Conservation (phyloP, 192 early-diverging fungal species). For the Podila epigama region DNA sequence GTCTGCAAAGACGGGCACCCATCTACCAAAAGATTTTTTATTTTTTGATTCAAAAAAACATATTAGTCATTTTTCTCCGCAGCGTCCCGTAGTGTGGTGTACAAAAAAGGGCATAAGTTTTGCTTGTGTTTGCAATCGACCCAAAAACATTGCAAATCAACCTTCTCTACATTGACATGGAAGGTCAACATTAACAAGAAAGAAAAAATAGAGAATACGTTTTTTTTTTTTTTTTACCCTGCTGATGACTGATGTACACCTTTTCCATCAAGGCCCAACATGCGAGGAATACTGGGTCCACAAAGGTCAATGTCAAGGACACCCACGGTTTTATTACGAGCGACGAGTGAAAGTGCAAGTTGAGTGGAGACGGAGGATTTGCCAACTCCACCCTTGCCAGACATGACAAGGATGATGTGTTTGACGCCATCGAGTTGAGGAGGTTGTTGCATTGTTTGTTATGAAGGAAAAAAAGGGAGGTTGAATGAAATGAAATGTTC, state of each 20-base stretch:
- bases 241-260: constrained; percentile 89
- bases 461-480: neutral
- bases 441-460: constrained; percentile 27
- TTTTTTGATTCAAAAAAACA: no score
- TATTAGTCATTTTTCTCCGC: constrained; percentile 4
- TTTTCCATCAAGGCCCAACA: constrained; percentile 91
- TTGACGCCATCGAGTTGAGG: constrained; percentile 57
- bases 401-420: constrained; percentile 92
- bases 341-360: constrained; percentile 73
- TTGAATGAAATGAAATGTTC: no score
- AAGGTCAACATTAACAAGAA: neutral
- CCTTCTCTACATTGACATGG: neutral
- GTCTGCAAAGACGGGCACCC: constrained; percentile 82
- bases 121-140: no score
- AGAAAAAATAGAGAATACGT: constrained; percentile 1
- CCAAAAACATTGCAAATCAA: no score
- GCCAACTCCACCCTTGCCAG: constrained; percentile 98
- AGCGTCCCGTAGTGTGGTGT: neutral
- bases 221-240: constrained; percentile 83
- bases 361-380: constrained; percentile 93
- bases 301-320: constrained; percentile 97
- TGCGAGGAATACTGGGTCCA: constrained; percentile 94
- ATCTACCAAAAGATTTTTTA: constrained; percentile 55
- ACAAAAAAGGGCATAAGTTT: no score
- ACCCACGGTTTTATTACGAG: constrained; percentile 78